These are phyloP conservation scores for Starmerella etchellsii DNA, from an alignment of 805 yeast genomes.

Conservation along the genomic window DNA sequence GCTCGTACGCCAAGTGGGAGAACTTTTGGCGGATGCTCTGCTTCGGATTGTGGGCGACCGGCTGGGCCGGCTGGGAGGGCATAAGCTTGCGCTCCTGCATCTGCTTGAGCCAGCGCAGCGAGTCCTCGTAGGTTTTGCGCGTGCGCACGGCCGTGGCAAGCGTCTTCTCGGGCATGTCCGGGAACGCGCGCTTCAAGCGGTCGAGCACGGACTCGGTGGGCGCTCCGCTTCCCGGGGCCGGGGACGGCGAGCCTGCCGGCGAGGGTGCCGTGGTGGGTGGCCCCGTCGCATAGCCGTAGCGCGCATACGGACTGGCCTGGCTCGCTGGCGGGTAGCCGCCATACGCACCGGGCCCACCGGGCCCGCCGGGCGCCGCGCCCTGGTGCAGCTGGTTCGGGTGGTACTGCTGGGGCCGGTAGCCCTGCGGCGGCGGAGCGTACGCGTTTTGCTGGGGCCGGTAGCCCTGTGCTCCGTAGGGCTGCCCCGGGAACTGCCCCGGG, in stretches of 20 bases:
- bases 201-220: conserved; percentile 5
- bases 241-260: not conserved
- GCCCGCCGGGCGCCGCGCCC: not conserved
- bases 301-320: not conserved
- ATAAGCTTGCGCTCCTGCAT: conserved; percentile 24
- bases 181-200: conserved; percentile 15
- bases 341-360: not conserved
- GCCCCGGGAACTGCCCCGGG: not conserved
- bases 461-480: too few relatives aligned
- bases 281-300: not conserved
- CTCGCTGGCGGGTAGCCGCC: not conserved
- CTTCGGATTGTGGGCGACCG: conserved; percentile 22
- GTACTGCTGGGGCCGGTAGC: conserved; percentile 2
- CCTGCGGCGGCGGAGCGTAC: not conserved
- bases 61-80: conserved; percentile 11
- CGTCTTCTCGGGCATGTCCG: conserved; percentile 19
- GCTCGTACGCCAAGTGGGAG: conserved; percentile 11
- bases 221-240: not conserved
- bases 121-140: conserved; percentile 26
- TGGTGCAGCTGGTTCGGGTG: too few relatives aligned
- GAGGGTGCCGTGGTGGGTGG: not conserved
- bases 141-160: conserved; percentile 23
- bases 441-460: conserved; percentile 1
- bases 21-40: conserved; percentile 30
- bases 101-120: conserved; percentile 27